Evolutionary conservation across 441 rosid species (phyloP).

Genomic region (Biscutella laevigata): DNA sequence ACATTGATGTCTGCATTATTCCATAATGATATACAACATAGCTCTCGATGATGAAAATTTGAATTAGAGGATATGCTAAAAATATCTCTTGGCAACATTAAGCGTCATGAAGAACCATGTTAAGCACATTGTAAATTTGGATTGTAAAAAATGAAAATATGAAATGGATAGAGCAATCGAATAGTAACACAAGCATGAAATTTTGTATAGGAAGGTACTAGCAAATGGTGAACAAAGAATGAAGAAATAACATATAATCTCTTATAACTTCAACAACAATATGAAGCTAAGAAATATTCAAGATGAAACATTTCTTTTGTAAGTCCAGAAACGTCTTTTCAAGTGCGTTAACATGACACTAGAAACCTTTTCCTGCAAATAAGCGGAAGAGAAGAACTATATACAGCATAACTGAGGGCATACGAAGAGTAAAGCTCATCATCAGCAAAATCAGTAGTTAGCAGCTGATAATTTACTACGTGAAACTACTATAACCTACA

Average conservation of each 20-base stretch:
- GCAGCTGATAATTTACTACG: not conserved
- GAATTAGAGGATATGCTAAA: slow-evolving; percentile 1
- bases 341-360: not conserved
- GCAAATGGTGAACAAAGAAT: not conserved
- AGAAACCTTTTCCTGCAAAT: slow-evolving; percentile 11
- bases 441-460: not conserved
- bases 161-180: not conserved
- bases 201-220: not conserved
- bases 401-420: not conserved
- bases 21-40: not conserved
- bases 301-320: not conserved
- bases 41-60: not conserved
- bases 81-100: not conserved
- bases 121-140: not conserved
- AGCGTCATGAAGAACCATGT: not conserved
- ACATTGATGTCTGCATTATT: slow-evolving; percentile 14
- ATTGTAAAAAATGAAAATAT: not conserved
- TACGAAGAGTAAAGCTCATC: slow-evolving; percentile 1
- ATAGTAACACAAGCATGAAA: not conserved
- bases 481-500: not conserved
- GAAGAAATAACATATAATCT: slow-evolving; percentile 7
- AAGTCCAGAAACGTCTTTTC: not conserved
- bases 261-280: not conserved
- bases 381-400: slow-evolving; percentile 8
- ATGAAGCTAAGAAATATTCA: not conserved